Evolutionary conservation across 495 filamentous ascomycete species (phyloP).

Genomic region (Diplogelasinospora grovesii): DNA sequence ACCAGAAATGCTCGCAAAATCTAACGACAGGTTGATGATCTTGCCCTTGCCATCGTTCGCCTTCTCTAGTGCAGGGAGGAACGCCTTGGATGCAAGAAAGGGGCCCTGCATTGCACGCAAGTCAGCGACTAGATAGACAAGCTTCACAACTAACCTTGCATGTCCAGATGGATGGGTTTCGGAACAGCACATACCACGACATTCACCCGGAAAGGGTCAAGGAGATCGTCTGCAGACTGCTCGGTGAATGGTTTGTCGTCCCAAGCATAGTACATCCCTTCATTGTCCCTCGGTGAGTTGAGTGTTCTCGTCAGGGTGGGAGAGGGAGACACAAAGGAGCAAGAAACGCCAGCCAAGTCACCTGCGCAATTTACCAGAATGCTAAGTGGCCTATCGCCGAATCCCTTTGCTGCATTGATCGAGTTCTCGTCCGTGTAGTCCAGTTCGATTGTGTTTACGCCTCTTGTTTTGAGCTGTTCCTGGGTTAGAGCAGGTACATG

Average conservation of each 20-base stretch:
- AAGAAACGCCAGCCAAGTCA: neutral
- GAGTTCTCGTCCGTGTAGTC: constrained; percentile 4
- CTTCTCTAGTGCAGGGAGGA: constrained; percentile 5
- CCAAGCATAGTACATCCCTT: constrained; percentile 7
- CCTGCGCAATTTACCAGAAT: constrained; percentile 5
- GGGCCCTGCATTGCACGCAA: neutral
- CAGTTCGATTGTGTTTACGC: constrained; percentile 3
- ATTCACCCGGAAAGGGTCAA: constrained; percentile 12
- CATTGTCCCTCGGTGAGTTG: neutral
- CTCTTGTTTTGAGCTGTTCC: neutral
- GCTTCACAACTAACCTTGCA: too few relatives aligned
- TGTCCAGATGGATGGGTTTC: neutral
- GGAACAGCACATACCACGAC: constrained; percentile 1
- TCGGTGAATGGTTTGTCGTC: constrained; percentile 9
- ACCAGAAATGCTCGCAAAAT: constrained; percentile 7
- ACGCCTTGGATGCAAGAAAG: constrained; percentile 3
- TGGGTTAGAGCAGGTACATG: too few relatives aligned
- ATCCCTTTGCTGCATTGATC: neutral
- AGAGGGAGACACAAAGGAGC: too few relatives aligned
- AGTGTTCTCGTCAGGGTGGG: too few relatives aligned
- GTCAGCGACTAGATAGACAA: neutral
- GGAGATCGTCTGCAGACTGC: constrained; percentile 3
- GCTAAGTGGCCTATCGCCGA: neutral
- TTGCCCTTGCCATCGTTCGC: neutral
- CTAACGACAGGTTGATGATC: constrained; percentile 11